Evolutionary conservation across 2,329 filamentous ascomycete species (phyloP).

Genomic region (Arthroderma sp.): DNA sequence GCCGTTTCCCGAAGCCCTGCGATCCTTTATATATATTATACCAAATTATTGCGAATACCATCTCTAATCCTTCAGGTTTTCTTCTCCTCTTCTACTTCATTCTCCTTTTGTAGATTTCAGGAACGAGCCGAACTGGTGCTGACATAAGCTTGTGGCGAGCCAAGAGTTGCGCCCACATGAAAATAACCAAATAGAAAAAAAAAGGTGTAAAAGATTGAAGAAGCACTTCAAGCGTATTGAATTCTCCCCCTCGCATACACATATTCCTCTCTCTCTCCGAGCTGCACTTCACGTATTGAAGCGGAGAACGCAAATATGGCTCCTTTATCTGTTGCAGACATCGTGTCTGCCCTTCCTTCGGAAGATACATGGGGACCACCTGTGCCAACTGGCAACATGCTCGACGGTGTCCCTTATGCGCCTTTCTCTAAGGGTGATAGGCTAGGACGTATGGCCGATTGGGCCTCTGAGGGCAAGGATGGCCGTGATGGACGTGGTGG

Average conservation of each 20-base stretch:
- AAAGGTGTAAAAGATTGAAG: not conserved
- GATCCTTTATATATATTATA: not conserved
- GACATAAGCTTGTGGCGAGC: slow-evolving; percentile 6
- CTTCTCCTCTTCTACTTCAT: not conserved
- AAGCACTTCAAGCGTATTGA: not conserved
- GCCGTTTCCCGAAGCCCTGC: not conserved
- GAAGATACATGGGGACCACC: slow-evolving; percentile 80
- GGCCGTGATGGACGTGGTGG: slow-evolving; percentile 57
- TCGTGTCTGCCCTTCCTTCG: slow-evolving; percentile 58
- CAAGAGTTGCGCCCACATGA: slow-evolving; percentile 8
- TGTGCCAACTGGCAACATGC: slow-evolving; percentile 68
- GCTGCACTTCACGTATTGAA: no score
- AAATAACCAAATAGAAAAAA: slow-evolving; percentile 4
- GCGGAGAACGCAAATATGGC: slow-evolving; percentile 27
- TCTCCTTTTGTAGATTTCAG: not conserved
- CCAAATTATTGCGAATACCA: no score
- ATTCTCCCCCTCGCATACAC: not conserved
- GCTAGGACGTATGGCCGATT: slow-evolving; percentile 97
- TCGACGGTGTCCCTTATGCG: slow-evolving; percentile 91
- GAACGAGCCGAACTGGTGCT: not conserved
- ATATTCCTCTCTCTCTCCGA: no score
- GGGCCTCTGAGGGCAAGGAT: slow-evolving; percentile 80
- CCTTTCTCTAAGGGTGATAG: slow-evolving; percentile 98
- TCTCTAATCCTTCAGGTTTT: not conserved
- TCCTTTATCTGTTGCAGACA: slow-evolving; percentile 45